phyloP scores from a whole-genome alignment of 1,284 basidiomycete species.

The Cryptococcus amylolentus region DNA sequence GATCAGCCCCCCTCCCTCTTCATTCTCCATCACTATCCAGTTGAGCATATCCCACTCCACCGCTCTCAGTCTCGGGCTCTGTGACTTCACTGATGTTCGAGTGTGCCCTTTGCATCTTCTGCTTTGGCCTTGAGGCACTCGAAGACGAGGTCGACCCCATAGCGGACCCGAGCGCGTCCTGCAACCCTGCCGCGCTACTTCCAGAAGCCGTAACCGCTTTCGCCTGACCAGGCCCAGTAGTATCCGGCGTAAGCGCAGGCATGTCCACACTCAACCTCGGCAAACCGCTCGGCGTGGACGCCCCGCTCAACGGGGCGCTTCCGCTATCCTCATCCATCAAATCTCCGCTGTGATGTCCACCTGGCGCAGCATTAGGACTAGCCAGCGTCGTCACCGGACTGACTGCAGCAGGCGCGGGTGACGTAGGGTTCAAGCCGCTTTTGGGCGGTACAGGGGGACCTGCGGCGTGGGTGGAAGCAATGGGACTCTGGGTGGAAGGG shows the following conservation, averaged over 20 bases:
- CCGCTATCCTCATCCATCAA: not conserved
- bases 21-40: constrained; percentile 25
- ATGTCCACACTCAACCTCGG: constrained; percentile 34
- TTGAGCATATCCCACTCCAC: constrained; percentile 15
- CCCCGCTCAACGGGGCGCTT: not conserved
- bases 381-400: constrained; percentile 23
- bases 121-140: not conserved
- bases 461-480: not conserved
- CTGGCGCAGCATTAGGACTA: constrained; percentile 12
- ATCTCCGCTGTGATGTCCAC: not conserved
- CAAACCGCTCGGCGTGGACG: constrained; percentile 8
- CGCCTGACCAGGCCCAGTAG: not conserved
- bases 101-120: not conserved
- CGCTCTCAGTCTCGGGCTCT: not conserved
- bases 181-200: constrained; percentile 9
- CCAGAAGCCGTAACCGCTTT: not conserved
- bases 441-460: not conserved
- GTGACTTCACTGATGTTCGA: not conserved
- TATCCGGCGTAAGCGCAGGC: constrained; percentile 16
- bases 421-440: constrained; percentile 14
- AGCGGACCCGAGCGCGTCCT: constrained; percentile 13
- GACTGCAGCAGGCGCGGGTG: constrained; percentile 17
- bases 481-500: not conserved
- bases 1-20: not conserved
- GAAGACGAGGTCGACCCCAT: not conserved